Evolutionary conservation across 176 grass and related monocot genomes (phyloP).

Genomic region (Lolium rigidum): DNA sequence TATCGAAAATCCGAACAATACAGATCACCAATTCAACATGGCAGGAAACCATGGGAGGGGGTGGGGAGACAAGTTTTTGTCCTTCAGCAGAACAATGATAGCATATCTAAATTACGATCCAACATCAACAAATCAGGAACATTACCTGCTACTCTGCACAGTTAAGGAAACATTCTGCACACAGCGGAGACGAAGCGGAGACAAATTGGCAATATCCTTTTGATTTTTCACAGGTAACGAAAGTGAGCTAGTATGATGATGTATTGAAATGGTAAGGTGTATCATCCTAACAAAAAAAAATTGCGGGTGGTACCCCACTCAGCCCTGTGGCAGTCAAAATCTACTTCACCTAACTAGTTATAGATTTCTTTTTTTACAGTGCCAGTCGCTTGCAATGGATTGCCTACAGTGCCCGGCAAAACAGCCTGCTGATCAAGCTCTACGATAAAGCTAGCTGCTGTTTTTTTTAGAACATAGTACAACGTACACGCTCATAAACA

Average conservation of each 20-base stretch:
- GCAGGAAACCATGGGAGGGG: too few relatives aligned
- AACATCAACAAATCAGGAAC: neutral
- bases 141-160: constrained; percentile 1
- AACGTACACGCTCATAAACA: too few relatives aligned
- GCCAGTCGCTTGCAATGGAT: constrained; percentile 21
- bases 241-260: constrained; percentile 44
- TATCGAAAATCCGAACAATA: too few relatives aligned
- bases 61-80: too few relatives aligned
- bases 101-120: too few relatives aligned
- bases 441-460: constrained; percentile 11
- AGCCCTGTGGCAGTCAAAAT: constrained; percentile 28
- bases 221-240: constrained; percentile 32
- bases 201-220: constrained; percentile 15
- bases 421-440: constrained; percentile 8
- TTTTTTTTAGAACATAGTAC: too few relatives aligned
- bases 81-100: too few relatives aligned
- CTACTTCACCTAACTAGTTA: constrained; percentile 42
- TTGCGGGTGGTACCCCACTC: constrained; percentile 18
- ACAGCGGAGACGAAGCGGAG: neutral
- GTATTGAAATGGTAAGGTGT: constrained; percentile 44
- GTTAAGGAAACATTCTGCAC: neutral
- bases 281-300: constrained; percentile 34
- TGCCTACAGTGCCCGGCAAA: constrained; percentile 21
- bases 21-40: too few relatives aligned
- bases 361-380: constrained; percentile 48